These are phyloP conservation scores for Dendrobium catenatum DNA, from an alignment of 106 monocot genomes.

Conservation along the genomic window DNA sequence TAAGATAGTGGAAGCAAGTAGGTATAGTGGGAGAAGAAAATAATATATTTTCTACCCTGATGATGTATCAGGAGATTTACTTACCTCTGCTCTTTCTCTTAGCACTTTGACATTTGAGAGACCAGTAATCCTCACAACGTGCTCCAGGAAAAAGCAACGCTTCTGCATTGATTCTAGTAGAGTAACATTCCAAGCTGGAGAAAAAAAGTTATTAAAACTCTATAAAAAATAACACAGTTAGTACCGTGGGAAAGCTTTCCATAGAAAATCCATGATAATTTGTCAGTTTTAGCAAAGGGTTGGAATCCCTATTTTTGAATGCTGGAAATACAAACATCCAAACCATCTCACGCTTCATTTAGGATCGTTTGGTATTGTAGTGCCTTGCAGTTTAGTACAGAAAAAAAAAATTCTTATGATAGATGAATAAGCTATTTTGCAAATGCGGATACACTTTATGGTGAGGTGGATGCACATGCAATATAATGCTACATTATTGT, in stretches of 20 bases:
- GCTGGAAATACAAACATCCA: neutral
- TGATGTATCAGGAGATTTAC: neutral
- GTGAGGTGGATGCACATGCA: no score
- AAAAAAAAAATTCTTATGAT: neutral
- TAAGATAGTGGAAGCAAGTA: neutral
- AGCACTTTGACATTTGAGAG: conserved; percentile 82
- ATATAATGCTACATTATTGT: no score
- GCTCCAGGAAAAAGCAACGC: conserved; percentile 76
- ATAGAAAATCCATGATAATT: neutral
- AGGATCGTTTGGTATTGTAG: neutral
- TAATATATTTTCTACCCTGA: neutral
- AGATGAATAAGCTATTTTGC: neutral
- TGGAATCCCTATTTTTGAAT: neutral
- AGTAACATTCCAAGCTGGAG: conserved; percentile 73
- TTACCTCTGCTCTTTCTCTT: conserved; percentile 90
- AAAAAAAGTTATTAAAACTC: neutral
- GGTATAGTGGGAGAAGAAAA: neutral
- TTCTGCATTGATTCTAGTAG: conserved; percentile 93
- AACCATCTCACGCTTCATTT: neutral
- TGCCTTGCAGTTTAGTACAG: neutral
- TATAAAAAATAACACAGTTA: neutral
- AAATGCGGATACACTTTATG: neutral
- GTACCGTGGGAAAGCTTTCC: neutral
- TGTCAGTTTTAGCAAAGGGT: neutral
- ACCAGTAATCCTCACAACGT: conserved; percentile 48